These are phyloP conservation scores for Pisolithus thermaeus DNA, from an alignment of 1,284 basidiomycete genomes.

Conservation along the genomic window DNA sequence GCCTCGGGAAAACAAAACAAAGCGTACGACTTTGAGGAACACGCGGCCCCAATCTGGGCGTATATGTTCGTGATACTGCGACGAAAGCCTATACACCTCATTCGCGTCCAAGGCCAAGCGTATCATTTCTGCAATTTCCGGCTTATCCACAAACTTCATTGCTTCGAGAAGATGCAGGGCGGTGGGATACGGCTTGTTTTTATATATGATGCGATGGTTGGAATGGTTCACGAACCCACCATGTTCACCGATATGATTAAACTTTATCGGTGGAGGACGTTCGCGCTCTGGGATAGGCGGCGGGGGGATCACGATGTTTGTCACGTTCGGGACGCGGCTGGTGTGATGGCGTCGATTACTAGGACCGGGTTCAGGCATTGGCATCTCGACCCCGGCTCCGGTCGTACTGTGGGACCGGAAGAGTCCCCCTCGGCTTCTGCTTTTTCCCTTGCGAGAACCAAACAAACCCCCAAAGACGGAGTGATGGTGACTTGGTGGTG, in stretches of 20 bases:
- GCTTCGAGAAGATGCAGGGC: slow-evolving; percentile 65
- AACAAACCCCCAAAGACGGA: slow-evolving; percentile 19
- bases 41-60: slow-evolving; percentile 49
- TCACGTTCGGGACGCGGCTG: slow-evolving; percentile 16
- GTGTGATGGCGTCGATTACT: slow-evolving; percentile 16
- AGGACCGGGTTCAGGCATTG: slow-evolving; percentile 9
- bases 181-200: slow-evolving; percentile 49
- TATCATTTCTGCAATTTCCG: slow-evolving; percentile 50
- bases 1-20: not conserved
- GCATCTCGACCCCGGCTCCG: slow-evolving; percentile 9
- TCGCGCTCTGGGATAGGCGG: slow-evolving; percentile 17
- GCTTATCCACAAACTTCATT: slow-evolving; percentile 48
- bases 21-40: slow-evolving; percentile 43
- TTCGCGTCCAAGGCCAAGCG: slow-evolving; percentile 37
- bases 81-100: slow-evolving; percentile 47
- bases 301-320: slow-evolving; percentile 21
- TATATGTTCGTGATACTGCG: slow-evolving; percentile 32
- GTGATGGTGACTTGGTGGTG: not conserved
- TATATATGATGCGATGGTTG: slow-evolving; percentile 46
- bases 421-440: slow-evolving; percentile 15
- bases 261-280: slow-evolving; percentile 21
- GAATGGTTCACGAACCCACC: slow-evolving; percentile 55
- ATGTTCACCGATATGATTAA: slow-evolving; percentile 28
- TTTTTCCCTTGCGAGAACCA: slow-evolving; percentile 21
- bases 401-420: slow-evolving; percentile 24